phyloP scores from a whole-genome alignment of 2,329 filamentous ascomycete species.

The Cordyceps fumosorosea region DNA sequence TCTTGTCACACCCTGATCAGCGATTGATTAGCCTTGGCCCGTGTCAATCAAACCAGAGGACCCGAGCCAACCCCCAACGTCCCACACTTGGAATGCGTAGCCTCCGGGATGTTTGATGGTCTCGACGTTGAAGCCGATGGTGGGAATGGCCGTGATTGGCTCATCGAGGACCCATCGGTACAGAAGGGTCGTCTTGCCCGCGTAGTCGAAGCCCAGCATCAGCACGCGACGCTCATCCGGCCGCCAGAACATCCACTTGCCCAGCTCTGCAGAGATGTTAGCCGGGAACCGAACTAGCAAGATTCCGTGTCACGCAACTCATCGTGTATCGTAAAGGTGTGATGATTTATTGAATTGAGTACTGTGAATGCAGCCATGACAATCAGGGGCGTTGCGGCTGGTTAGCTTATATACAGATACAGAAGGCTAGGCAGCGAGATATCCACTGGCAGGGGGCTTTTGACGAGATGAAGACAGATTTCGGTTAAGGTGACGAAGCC shows the following conservation, averaged over 20 bases:
- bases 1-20: constrained; percentile 21
- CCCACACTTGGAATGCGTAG: constrained; percentile 22
- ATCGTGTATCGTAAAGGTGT: neutral
- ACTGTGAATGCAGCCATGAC: neutral
- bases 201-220: neutral
- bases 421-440: neutral
- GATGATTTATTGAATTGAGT: neutral
- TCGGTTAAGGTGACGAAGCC: neutral
- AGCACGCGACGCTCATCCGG: constrained; percentile 1
- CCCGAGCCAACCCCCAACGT: constrained; percentile 21
- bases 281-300: neutral
- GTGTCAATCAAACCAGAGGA: neutral
- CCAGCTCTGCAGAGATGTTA: neutral
- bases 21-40: neutral
- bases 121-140: constrained; percentile 93
- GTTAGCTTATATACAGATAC: neutral
- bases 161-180: constrained; percentile 84
- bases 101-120: constrained; percentile 42
- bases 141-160: constrained; percentile 90
- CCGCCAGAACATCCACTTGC: constrained; percentile 1
- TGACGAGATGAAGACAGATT: neutral
- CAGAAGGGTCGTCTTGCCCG: constrained; percentile 70
- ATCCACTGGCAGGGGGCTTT: neutral
- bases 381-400: neutral
- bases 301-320: neutral